Percentiles rank a stretch among this genome's conserved stretches.
Evolutionary conservation across 177 flowering plant species (phyloP).

Genomic region (Vitis hybrid): DNA sequence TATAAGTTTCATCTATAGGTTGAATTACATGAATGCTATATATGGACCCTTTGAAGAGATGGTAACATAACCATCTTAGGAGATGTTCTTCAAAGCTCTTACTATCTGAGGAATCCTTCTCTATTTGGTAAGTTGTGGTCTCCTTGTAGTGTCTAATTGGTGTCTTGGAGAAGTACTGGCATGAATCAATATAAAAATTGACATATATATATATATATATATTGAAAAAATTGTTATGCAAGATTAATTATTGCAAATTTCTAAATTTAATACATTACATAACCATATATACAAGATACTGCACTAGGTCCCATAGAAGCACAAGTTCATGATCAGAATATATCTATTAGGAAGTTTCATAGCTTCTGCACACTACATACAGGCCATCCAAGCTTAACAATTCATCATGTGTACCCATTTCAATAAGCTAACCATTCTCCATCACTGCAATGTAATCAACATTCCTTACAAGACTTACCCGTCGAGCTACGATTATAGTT

Average conservation of each 20-base stretch:
- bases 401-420: slow-evolving; percentile 99
- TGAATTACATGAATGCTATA: slow-evolving; percentile 48
- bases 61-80: slow-evolving; percentile 86
- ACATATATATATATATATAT: no score
- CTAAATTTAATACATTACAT: no score
- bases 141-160: slow-evolving; percentile 71
- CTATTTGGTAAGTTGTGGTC: slow-evolving; percentile 69
- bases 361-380: slow-evolving; percentile 94
- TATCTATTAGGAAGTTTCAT: slow-evolving; percentile 93
- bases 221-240: no score
- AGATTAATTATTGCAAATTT: no score
- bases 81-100: slow-evolving; percentile 78
- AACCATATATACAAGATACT: no score
- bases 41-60: slow-evolving; percentile 73
- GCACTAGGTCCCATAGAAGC: no score
- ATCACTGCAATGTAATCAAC: slow-evolving; percentile 97
- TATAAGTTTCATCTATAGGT: slow-evolving; percentile 46
- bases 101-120: slow-evolving; percentile 75
- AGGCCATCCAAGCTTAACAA: slow-evolving; percentile 66
- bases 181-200: neutral
- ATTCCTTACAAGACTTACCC: slow-evolving; percentile 85
- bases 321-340: no score
- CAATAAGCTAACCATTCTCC: slow-evolving; percentile 98
- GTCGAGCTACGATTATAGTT: slow-evolving; percentile 86
- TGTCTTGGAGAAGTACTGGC: slow-evolving; percentile 50